Conservation (phyloP, 495 filamentous ascomycete species). For the Daldinia bambusicola region DNA sequence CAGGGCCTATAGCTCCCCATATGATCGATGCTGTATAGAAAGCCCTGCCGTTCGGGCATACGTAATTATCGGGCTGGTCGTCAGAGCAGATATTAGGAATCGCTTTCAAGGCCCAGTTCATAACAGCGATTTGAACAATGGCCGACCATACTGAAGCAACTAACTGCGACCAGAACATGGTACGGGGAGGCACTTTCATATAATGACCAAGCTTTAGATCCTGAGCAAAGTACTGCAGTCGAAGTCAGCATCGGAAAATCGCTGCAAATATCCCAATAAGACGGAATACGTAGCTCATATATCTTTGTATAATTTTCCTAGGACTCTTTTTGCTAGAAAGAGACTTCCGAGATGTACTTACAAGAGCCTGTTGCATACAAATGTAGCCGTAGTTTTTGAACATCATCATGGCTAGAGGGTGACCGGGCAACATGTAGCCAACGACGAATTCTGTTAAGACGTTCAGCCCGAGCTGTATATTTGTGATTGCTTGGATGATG, state of each 20-base stretch:
- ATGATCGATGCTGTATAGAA: conserved; percentile 70
- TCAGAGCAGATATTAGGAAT: conserved; percentile 70
- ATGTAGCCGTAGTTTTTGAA: conserved; percentile 81
- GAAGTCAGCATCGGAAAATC: conserved; percentile 8
- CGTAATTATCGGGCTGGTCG: conserved; percentile 66
- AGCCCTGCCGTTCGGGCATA: conserved; percentile 70
- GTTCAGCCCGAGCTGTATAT: conserved; percentile 73
- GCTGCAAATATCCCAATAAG: neutral
- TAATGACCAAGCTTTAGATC: conserved; percentile 74
- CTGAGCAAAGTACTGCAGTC: conserved; percentile 49
- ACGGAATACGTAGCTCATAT: neutral
- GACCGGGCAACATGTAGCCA: conserved; percentile 74
- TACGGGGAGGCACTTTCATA: conserved; percentile 73
- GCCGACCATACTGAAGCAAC: conserved; percentile 71
- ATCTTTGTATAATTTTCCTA: neutral
- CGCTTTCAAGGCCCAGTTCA: conserved; percentile 71
- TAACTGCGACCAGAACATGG: conserved; percentile 73
- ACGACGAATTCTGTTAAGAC: conserved; percentile 76
- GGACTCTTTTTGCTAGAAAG: neutral
- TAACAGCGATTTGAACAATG: conserved; percentile 72
- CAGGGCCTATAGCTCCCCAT: conserved; percentile 64
- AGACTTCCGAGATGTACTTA: conserved; percentile 15
- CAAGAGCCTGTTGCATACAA: conserved; percentile 65
- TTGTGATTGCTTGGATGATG: conserved; percentile 72
- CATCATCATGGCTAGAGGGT: conserved; percentile 74